Base-by-base conservation (phyloP, 306 rosid species). In the Fragaria nilgerrensis region DNA sequence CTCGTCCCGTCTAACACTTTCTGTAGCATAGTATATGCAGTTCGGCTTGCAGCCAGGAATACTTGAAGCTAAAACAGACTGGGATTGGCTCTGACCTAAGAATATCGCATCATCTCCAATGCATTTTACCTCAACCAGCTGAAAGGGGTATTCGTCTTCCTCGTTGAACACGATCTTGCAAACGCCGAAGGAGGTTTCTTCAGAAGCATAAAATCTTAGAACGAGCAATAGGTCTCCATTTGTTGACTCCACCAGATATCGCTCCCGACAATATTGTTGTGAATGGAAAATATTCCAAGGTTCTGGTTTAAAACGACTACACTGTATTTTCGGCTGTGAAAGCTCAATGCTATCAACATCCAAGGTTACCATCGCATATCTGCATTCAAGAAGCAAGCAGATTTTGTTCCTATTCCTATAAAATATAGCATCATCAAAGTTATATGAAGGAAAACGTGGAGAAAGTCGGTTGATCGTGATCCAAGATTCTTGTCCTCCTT, bases 151-250 rank as follows among this genome's bases (percentile, higher is more conserved):
- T 0, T 22, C 1, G 29, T 10, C 29, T 56, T 56, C 39, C 19
- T 61, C 37, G 7, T 5, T 11, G 67, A 61, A 61, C 37, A 11
- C 9, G 3, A 61, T 13, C 20, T 61, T 61, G 67, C 23, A 19
- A 19, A 52, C 59, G 10, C 23, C 22, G 3, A 52, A 52, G 25
- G 22, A 19, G 59, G 22, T 19, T 52, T 52, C n/a, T 7, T 19
- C 3, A 9, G 0, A 19, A 2, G 3, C 23, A 52, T 19, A 22
- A n/a, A 2, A n/a, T 61, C 16, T 61, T 3, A 0, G 20, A 6
- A 61, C 37, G 15, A 13, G 8, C 39, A 61, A 61, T 13, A 61
- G 8, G 39, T 61, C 67, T 27, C 39, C 11, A 5, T 61, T 13
- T 11, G 9, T 61, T 11, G 67, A 61, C 15, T 27, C 39, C 67